A percentile compares a stretch with the other conserved stretches of the same genome.
phyloP scores from a whole-genome alignment of 2,329 filamentous ascomycete genomes.

The Talaromyces sp. region DNA sequence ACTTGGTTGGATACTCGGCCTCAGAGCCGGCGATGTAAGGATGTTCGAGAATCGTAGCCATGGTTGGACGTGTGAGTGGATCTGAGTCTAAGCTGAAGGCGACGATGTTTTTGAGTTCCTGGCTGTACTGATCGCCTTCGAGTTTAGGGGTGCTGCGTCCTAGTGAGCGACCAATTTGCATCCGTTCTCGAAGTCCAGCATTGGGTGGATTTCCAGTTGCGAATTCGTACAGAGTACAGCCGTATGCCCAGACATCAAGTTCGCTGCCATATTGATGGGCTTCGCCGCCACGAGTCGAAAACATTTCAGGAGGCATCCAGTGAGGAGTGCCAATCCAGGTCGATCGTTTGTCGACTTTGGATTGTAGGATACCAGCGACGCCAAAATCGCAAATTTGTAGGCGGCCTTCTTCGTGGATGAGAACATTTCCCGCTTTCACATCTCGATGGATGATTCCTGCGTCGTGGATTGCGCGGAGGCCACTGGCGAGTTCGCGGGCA shows the following conservation, averaged over 20 bases:
- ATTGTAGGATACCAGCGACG: constrained; percentile 61
- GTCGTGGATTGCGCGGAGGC: constrained; percentile 60
- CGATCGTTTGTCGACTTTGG: constrained; percentile 57
- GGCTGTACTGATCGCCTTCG: constrained; percentile 41
- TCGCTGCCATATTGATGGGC: constrained; percentile 48
- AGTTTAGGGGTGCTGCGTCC: constrained; percentile 43
- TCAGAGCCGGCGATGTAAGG: constrained; percentile 43
- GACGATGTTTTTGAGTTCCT: constrained; percentile 45
- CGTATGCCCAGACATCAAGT: constrained; percentile 52
- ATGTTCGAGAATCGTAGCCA: constrained; percentile 46
- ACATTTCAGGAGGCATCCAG: constrained; percentile 65
- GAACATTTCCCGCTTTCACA: constrained; percentile 62
- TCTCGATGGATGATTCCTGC: constrained; percentile 65
- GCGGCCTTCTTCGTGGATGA: constrained; percentile 61
- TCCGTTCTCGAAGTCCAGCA: constrained; percentile 45
- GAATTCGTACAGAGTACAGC: constrained; percentile 49
- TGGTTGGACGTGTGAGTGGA: constrained; percentile 44
- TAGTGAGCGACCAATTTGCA: constrained; percentile 46
- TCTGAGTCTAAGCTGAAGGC: constrained; percentile 44
- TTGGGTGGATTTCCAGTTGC: constrained; percentile 50
- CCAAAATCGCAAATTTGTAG: constrained; percentile 65
- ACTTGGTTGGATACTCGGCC: constrained; percentile 43
- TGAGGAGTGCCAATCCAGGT: constrained; percentile 65
- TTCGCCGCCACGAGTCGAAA: constrained; percentile 33
- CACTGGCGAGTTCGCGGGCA: constrained; percentile 60